phyloP scores from a whole-genome alignment of 768 basidiomycete species.

The Lactarius hengduanensis region DNA sequence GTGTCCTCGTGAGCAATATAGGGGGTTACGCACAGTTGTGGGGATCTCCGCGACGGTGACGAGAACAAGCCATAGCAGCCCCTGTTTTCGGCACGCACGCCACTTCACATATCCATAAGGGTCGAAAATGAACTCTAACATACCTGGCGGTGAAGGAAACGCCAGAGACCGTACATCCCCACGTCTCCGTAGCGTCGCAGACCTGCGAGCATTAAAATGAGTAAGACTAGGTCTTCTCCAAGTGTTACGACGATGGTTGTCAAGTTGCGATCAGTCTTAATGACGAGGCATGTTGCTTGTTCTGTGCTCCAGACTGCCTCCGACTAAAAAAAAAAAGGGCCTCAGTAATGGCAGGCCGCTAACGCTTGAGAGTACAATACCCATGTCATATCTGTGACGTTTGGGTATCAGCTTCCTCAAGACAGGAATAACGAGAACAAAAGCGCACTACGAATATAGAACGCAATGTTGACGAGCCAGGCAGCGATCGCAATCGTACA shows the following conservation, averaged over 20 bases:
- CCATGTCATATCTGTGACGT: slow-evolving; percentile 4
- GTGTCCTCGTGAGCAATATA: neutral
- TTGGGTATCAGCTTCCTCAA: neutral
- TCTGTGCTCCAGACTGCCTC: neutral
- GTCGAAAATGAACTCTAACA: neutral
- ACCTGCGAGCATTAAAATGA: slow-evolving; percentile 20
- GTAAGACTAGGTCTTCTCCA: slow-evolving; percentile 15
- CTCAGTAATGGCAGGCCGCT: neutral
- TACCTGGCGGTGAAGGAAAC: slow-evolving; percentile 23
- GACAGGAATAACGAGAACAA: neutral
- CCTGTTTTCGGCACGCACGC: neutral
- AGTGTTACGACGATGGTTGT: slow-evolving; percentile 18
- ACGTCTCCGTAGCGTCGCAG: slow-evolving; percentile 20
- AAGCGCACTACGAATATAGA: slow-evolving; percentile 21
- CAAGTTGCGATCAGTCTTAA: slow-evolving; percentile 1
- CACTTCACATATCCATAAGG: neutral
- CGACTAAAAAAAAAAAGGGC: slow-evolving; percentile 4
- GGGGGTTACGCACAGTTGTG: slow-evolving; percentile 8
- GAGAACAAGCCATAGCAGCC: slow-evolving; percentile 23
- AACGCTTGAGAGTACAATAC: neutral
- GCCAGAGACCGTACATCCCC: slow-evolving; percentile 24
- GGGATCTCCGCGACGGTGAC: slow-evolving; percentile 26
- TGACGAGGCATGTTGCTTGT: slow-evolving; percentile 2
- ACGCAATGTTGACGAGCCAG: slow-evolving; percentile 15
- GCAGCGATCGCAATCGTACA: slow-evolving; percentile 9